Evolutionary conservation across 495 filamentous ascomycete genomes (phyloP), one percentile per base, ranked within the genome.

Genomic region (Annulohypoxylon bovei): DNA sequence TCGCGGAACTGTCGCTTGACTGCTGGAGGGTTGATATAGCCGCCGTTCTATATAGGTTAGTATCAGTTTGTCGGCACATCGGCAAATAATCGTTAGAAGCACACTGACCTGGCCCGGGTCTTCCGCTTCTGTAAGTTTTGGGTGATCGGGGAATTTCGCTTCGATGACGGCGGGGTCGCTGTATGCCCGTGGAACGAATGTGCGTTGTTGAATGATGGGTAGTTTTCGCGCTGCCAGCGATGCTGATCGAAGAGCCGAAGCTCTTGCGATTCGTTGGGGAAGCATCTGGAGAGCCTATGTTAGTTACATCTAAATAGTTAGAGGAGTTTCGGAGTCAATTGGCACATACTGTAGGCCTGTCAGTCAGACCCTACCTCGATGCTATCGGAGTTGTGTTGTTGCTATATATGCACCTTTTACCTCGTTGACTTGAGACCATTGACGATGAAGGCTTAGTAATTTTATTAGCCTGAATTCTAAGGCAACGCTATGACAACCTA

Each of bases 1-100:
- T 98, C 96, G 78, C 96, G 92, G 81, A 91, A 89, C 76, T 91
- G 87, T 68, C 94, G 92, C 83, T 95, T 97, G 75, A 92, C 81
- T 35, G 82, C 83, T 9, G 90, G 90, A 62, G 95, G 95, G 81
- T 97, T 97, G 76, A 92, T 83, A 81, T 97, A 99, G 81, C 91
- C 90, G 76, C 93, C 93, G 77, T 97, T 98, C 94, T 97, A 77
- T 69, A 67, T 54, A 14, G 23, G 56, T 72, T 25, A 68, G 61
- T 42, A 49, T 72, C 20, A 68, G 61, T 42, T 39, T 50, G 47
- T 20, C 58, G 59, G 57, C 47, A 76, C 65, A 50, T 27, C 23
- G 71, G 76, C 68, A 78, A 75, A 62, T 7, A 33, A 33, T 46
- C 23, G 53, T 12, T 8, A 23, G 33, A 35, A 20, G 25, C 14